Evolutionary conservation across 2,329 filamentous ascomycete species (phyloP), one percentile per base, ranked within the genome.

Genomic region (Peltaster fructicola): DNA sequence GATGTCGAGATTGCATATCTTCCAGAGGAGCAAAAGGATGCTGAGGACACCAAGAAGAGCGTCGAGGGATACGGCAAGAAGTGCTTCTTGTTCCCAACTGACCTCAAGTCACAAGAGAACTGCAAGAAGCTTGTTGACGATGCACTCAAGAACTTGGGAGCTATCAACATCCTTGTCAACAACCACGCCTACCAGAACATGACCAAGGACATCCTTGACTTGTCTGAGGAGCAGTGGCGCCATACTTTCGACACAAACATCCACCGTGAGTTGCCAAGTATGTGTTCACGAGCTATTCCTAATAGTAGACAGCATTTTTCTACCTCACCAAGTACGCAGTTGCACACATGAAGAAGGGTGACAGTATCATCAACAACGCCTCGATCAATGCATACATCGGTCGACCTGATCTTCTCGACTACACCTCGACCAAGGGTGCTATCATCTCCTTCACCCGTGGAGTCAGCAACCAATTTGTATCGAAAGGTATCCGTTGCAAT

Each of bases 381-480:
- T 82, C 75, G 15, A 73, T 88, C 46, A 85, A 85, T 47, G 76
- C 73, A 14, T 88, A 85, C 52, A 66, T 82, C 30, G 79, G 79
- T 18, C 73, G 77, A 2, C 73, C 73, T 0, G 78, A 85, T 40
- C 62, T 85, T 2, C 65, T 88, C 23, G 78, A 88, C 50, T 85
- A 88, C 54, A 82, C 77, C 0, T 70, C 73, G 2, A 80, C 73
- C 14, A 80, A 79, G 47, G 78, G 77, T 17, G 78, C 76, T 26
- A 74, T 88, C 36, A 54, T 85, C 3, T 65, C 78, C 3, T 88
- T 88, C 52, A 85, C 78, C 0, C 70, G 78, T 17, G 76, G 65
- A 1, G 56, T 88, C 13, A 73, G 70, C 30, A 85, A 84, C 46
- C 77, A 85, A 47, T 72, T 72, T 37, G 52, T 81, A 14, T 48